Conservation (phyloP, 805 yeast species). For the Pichia membranifaciens region DNA sequence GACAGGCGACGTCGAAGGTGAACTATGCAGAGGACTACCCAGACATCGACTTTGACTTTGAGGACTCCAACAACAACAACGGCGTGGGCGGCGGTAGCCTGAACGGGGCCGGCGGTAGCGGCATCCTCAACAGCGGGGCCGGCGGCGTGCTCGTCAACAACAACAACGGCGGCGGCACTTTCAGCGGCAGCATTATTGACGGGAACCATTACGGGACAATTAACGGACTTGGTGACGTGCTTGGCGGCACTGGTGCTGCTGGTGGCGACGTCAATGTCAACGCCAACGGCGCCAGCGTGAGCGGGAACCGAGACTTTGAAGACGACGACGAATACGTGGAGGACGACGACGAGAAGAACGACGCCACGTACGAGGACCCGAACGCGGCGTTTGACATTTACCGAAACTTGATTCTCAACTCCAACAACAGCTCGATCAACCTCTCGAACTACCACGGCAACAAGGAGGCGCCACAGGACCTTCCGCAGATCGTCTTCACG, state of each 20-base stretch:
- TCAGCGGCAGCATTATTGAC: background rate
- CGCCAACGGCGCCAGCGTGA: conserved; percentile 6
- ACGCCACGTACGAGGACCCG: conserved; percentile 61
- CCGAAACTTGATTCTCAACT: conserved; percentile 10
- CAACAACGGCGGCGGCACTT: background rate
- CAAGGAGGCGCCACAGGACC: conserved; percentile 36
- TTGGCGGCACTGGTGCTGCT: background rate
- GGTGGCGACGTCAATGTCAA: conserved; percentile 37
- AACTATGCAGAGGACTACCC: conserved; percentile 79
- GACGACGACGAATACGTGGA: conserved; percentile 28
- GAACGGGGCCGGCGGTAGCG: background rate
- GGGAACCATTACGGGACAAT: background rate
- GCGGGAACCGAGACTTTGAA: conserved; percentile 11
- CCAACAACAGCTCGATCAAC: conserved; percentile 16
- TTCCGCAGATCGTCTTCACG: conserved; percentile 27
- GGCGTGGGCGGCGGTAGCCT: background rate
- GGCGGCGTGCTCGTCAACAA: background rate
- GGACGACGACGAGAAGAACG: conserved; percentile 63
- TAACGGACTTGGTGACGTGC: background rate
- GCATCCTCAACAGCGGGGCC: background rate
- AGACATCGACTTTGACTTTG: conserved; percentile 51
- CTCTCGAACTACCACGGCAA: conserved; percentile 30
- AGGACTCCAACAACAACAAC: conserved; percentile 6
- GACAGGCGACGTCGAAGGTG: conserved; percentile 55
- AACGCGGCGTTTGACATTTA: conserved; percentile 33